Conservation (phyloP, 2,329 filamentous ascomycete species). For the Talaromyces sp. region DNA sequence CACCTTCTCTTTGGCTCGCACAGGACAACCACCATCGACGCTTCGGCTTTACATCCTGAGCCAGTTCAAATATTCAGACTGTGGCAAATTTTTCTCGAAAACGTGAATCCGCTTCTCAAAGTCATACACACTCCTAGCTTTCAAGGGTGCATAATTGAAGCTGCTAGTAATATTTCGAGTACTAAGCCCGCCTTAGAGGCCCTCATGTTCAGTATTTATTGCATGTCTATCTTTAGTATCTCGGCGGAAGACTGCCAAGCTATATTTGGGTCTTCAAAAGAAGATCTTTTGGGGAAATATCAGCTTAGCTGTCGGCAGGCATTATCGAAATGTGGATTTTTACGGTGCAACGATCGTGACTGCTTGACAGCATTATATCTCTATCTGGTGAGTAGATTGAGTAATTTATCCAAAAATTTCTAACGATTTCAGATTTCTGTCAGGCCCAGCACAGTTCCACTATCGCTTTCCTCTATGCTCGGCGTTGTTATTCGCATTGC, state of each 20-base stretch:
- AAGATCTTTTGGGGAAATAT: slow-evolving; percentile 38
- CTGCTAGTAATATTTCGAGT: slow-evolving; percentile 51
- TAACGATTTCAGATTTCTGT: slow-evolving; percentile 49
- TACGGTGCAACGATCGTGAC: slow-evolving; percentile 40
- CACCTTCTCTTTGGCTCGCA: slow-evolving; percentile 51
- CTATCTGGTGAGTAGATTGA: slow-evolving; percentile 44
- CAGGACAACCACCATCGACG: slow-evolving; percentile 31
- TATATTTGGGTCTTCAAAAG: slow-evolving; percentile 33
- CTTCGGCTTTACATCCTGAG: slow-evolving; percentile 56
- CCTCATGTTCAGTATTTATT: slow-evolving; percentile 68
- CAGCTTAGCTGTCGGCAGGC: slow-evolving; percentile 46
- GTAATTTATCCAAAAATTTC: slow-evolving; percentile 2
- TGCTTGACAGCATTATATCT: slow-evolving; percentile 51
- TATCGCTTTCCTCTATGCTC: slow-evolving; percentile 55
- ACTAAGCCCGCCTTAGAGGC: slow-evolving; percentile 58
- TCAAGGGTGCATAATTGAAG: slow-evolving; percentile 61
- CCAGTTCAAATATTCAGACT: slow-evolving; percentile 49
- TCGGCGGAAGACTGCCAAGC: slow-evolving; percentile 49
- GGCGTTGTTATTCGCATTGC: slow-evolving; percentile 64
- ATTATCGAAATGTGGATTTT: slow-evolving; percentile 39
- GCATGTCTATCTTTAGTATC: slow-evolving; percentile 55
- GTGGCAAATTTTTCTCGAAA: slow-evolving; percentile 67
- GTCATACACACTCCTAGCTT: slow-evolving; percentile 63
- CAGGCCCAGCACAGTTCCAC: slow-evolving; percentile 57
- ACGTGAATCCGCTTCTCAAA: slow-evolving; percentile 65